Evolutionary conservation across 441 rosid genomes (phyloP).

Genomic region (Breynia disticha): DNA sequence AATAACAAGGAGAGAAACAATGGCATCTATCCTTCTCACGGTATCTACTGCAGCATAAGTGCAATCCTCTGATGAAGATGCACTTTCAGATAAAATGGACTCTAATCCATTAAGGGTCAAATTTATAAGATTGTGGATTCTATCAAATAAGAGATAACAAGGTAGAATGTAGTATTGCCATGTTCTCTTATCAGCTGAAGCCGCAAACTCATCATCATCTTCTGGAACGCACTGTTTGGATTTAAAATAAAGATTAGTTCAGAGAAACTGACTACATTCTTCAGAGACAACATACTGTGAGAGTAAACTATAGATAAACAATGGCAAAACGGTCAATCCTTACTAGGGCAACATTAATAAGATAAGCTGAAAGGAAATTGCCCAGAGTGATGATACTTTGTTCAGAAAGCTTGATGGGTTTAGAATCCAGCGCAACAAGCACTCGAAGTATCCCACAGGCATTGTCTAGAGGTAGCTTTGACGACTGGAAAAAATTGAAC

Average conservation of each 20-base stretch:
- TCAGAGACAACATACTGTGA: not conserved
- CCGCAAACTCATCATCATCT: slow-evolving; percentile 26
- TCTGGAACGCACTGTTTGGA: slow-evolving; percentile 46
- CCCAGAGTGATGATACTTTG: slow-evolving; percentile 37
- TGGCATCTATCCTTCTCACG: slow-evolving; percentile 29
- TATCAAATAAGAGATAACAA: slow-evolving; percentile 55
- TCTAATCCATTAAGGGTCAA: slow-evolving; percentile 38
- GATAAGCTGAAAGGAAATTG: slow-evolving; percentile 48
- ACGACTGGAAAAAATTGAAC: slow-evolving; percentile 34
- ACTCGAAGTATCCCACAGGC: slow-evolving; percentile 69
- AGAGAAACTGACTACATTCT: not conserved
- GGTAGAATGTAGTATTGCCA: slow-evolving; percentile 47
- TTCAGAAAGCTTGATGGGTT: slow-evolving; percentile 67
- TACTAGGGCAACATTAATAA: slow-evolving; percentile 49
- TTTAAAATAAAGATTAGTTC: slow-evolving; percentile 5
- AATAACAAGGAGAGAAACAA: slow-evolving; percentile 40
- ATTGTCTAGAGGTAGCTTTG: slow-evolving; percentile 47
- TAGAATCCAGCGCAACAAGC: slow-evolving; percentile 49
- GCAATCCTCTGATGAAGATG: slow-evolving; percentile 17
- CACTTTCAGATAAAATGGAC: slow-evolving; percentile 29
- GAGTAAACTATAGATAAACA: not conserved
- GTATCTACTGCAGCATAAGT: slow-evolving; percentile 15
- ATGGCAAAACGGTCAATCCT: slow-evolving; percentile 22
- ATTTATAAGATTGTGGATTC: slow-evolving; percentile 41
- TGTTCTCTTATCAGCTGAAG: slow-evolving; percentile 16